Evolutionary conservation across 805 yeast species (phyloP).

Genomic region (Nakazawaea ernobii): DNA sequence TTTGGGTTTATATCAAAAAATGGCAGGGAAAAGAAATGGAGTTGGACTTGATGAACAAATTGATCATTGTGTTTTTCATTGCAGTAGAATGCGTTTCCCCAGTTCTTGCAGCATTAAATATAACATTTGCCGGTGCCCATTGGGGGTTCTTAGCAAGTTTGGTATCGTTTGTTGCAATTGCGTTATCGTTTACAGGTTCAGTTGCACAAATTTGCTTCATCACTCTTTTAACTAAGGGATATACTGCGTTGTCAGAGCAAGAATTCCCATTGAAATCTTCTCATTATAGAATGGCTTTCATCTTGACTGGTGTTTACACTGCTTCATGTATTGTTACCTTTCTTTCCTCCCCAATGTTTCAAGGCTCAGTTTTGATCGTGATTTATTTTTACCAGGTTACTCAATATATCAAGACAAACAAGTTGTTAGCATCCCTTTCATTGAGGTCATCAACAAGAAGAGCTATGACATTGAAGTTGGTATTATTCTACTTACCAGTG

Average conservation of each 20-base stretch:
- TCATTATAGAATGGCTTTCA: conserved; percentile 1
- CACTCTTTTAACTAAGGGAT: conserved; percentile 2
- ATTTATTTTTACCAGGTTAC: conserved; percentile 1
- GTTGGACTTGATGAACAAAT: conserved; percentile 2
- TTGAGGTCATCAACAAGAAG: conserved; percentile 5
- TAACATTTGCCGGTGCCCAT: not conserved
- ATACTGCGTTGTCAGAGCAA: conserved; percentile 1
- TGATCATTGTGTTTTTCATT: not conserved
- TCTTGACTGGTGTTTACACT: not conserved
- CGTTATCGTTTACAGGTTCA: not conserved
- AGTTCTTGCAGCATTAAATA: not conserved
- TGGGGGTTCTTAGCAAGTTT: not conserved
- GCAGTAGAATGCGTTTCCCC: not conserved
- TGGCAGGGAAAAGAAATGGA: conserved; percentile 7
- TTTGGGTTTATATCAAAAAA: not conserved
- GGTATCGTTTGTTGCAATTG: not conserved
- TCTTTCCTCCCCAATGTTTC: not conserved
- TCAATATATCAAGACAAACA: not conserved
- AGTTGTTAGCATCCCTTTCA: conserved; percentile 1
- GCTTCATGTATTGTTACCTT: not conserved
- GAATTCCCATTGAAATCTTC: conserved; percentile 6
- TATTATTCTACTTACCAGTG: conserved; percentile 4
- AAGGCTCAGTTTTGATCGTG: not conserved
- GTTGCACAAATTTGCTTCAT: not conserved
- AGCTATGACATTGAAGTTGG: conserved; percentile 5